Base-by-base conservation (phyloP, 2,329 filamentous ascomycete species). In the Cladosporium sp. region DNA sequence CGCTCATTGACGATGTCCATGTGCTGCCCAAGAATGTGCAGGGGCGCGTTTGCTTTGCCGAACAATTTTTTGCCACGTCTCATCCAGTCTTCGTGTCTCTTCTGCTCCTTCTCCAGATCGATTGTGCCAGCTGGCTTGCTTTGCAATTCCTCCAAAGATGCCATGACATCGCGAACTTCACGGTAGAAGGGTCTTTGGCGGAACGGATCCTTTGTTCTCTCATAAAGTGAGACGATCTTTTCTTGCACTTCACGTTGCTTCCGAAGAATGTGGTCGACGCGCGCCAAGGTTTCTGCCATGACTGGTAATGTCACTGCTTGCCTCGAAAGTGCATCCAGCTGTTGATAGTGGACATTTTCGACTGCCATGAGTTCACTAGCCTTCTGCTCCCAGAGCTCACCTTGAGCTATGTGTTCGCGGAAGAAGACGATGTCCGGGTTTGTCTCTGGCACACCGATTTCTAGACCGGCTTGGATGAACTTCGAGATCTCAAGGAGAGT, bases 31-130 rank as follows among this genome's bases (percentile, higher is more conserved):
- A 99, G 85, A 70, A 99, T 99, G 77, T 99, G 95, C 14, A 99
- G 83, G 1, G 95, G 95, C 1, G 95, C 95, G 76, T 99, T 99
- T 1, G 95, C 95, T 79, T 99, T 99, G 62, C 95, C 95, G 75
- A 99, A 99, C 0, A 99, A 81, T 77, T 97, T 97, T 81, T 99
- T 99, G 60, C 95, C 95, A 74, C 92, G 92, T 36, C 95, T 87
- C 94, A 99, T 99, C 95, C 95, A 99, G 77, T 99, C 95, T 76
- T 99, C 95, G 71, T 98, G 95, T 8, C 92, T 88, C 76, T 95
- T 96, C 70, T 95, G 91, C 77, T 98, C 93, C 70, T 92, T 93
- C 75, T 99, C 95, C 4, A 99, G 86, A 73, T 99, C 95, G 38
- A 96, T 86, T 0, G 94, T 96, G 2, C 95, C 95, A 49, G 87